Percentiles rank a stretch among this genome's conserved stretches.
Conservation (phyloP, 192 early-diverging fungal species). For the Gaertneriomyces sp. region DNA sequence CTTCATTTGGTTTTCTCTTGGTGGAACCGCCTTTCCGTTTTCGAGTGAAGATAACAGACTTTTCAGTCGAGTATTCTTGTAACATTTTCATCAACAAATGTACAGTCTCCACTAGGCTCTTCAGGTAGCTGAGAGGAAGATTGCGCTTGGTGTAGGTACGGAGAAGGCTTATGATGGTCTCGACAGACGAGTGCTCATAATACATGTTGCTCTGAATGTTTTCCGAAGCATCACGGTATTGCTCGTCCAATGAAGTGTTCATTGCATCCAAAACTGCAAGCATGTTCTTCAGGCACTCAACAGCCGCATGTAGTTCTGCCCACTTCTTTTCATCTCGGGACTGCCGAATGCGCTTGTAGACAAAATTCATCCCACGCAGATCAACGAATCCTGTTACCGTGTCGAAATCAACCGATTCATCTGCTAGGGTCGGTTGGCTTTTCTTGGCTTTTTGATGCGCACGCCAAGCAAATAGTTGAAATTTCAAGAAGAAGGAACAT, state of each 20-base stretch:
- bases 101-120: constrained; percentile 49
- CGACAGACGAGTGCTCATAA: constrained; percentile 61
- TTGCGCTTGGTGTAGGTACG: constrained; percentile 40
- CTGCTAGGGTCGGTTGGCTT: neutral
- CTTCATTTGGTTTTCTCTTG: neutral
- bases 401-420: constrained; percentile 38
- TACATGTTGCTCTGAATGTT: constrained; percentile 69
- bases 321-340: constrained; percentile 47
- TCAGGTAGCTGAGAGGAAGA: constrained; percentile 47
- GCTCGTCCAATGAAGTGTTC: constrained; percentile 44
- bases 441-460: neutral
- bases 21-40: constrained; percentile 17
- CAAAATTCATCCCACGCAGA: constrained; percentile 34
- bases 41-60: constrained; percentile 21
- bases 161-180: constrained; percentile 53
- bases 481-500: constrained; percentile 40
- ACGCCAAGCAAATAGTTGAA: constrained; percentile 14
- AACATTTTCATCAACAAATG: constrained; percentile 63
- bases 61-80: constrained; percentile 51
- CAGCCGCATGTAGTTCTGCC: constrained; percentile 46
- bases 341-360: constrained; percentile 29
- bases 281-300: constrained; percentile 66
- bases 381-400: constrained; percentile 39
- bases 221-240: constrained; percentile 54
- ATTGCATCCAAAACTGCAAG: constrained; percentile 52